Base-by-base conservation (phyloP, 306 rosid genomes). In the Lagenaria siceraria region DNA sequence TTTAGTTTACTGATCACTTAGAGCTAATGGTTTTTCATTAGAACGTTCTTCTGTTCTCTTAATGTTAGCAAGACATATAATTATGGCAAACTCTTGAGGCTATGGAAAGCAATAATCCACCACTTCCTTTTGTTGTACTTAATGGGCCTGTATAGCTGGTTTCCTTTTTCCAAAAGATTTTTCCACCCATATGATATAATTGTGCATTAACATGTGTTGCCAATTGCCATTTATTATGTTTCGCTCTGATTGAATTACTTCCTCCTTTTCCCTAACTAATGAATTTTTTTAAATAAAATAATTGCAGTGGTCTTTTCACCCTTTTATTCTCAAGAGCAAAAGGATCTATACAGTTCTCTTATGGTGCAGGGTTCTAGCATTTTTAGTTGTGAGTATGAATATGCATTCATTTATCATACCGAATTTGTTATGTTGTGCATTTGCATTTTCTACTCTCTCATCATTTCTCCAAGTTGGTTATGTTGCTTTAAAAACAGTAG, bases 251-350 rank as follows among this genome's bases (percentile, higher is more conserved):
- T 51, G 54, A 6, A 40, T 68, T 38, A 40, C 74, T 62, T 62
- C 43, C 69, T 42, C 19, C 8, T 68, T 68, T 68, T 40, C 27
- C 33, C 12, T 12, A 19, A 78, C 84, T 86, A 51, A 73, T 29
- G 13, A 46, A 18, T 31, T 31, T 21, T 29, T 18, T 51, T 10
- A 1, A 8, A 8, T 51, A 2, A 42, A 70, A 22, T 49, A 82
- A 74, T 80, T 90, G 88, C 96, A 96, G 99, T 96, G 99, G 99
- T 89, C 93, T 33, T 96, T 96, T 68, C 97, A 96, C 83, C 99
- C 99, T 65, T 96, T 96, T 85, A 75, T 96, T 76, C 83, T 88
- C 77, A 96, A 96, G 98, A 84, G 86, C 84, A 96, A 90, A 86
- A 96, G 86, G 96, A 86, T 96, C 81, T 96, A 88, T 82, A 96